These are phyloP conservation scores for Chrysanthemum makinoi DNA, from an alignment of 129 eudicot species.

Conservation along the genomic window DNA sequence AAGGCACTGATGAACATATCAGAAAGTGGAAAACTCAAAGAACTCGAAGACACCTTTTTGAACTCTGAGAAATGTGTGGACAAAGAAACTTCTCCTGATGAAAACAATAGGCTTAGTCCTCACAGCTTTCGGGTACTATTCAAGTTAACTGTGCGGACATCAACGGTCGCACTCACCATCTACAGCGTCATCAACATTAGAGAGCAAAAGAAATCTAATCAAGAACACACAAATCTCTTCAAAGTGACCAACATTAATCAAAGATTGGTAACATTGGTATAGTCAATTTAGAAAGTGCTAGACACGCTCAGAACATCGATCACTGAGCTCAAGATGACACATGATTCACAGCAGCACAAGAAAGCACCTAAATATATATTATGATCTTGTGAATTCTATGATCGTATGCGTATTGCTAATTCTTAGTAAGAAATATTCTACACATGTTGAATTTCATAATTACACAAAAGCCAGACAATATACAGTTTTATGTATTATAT, in stretches of 20 bases:
- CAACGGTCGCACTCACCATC: conserved; percentile 22
- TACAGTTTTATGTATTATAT: too few relatives aligned
- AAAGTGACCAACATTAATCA: conserved; percentile 5
- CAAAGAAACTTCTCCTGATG: conserved; percentile 1
- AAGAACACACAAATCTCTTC: conserved; percentile 8
- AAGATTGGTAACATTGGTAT: conserved; percentile 4
- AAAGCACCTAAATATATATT: conserved; percentile 6
- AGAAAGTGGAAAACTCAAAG: conserved; percentile 34
- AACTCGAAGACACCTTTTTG: conserved; percentile 31
- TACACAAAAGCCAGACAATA: too few relatives aligned
- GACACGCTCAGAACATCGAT: background rate
- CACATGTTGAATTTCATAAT: too few relatives aligned
- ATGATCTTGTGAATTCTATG: background rate
- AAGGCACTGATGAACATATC: conserved; percentile 39
- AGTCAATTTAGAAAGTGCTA: conserved; percentile 12
- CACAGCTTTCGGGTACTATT: conserved; percentile 26
- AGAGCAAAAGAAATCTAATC: conserved; percentile 18
- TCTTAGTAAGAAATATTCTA: too few relatives aligned
- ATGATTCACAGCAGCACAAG: background rate
- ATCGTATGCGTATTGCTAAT: background rate
- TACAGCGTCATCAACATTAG: conserved; percentile 21
- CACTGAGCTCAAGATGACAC: background rate
- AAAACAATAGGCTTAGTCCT: conserved; percentile 26
- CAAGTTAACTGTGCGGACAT: conserved; percentile 21
- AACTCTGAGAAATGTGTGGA: conserved; percentile 33